A percentile compares a stretch with the other conserved stretches of the same genome.
Conservation (phyloP, 1,284 basidiomycete genomes). For the Vanrija sp. region DNA sequence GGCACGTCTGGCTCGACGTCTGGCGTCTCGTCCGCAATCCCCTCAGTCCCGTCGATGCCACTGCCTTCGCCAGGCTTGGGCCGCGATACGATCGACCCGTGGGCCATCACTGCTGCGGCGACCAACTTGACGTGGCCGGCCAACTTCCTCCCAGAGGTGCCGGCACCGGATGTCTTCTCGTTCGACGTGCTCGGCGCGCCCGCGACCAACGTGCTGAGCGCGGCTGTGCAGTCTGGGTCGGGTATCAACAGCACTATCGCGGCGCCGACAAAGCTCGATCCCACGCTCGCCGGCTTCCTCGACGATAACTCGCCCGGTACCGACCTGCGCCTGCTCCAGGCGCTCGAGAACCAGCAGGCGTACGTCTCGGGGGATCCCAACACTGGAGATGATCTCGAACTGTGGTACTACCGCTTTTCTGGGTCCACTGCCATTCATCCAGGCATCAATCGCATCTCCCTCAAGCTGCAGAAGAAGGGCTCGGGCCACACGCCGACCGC, state of each 20-base stretch:
- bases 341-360: constrained; percentile 47
- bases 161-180: background rate
- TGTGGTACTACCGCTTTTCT: constrained; percentile 51
- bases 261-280: background rate
- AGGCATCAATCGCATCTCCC: constrained; percentile 50
- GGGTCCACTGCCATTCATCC: constrained; percentile 47
- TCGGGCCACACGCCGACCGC: constrained; percentile 24
- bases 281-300: constrained; percentile 6
- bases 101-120: background rate
- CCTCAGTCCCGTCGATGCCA: background rate
- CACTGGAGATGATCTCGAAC: constrained; percentile 44
- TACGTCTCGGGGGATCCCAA: constrained; percentile 48
- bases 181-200: constrained; percentile 1
- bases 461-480: constrained; percentile 47
- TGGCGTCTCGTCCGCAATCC: background rate
- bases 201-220: background rate
- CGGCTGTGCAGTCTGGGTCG: background rate
- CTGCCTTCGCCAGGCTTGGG: too few relatives aligned
- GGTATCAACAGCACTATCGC: background rate
- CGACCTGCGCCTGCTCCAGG: constrained; percentile 40
- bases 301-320: constrained; percentile 20
- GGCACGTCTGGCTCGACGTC: background rate
- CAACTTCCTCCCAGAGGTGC: constrained; percentile 3
- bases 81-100: background rate
- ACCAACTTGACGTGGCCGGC: constrained; percentile 6